A percentile compares a stretch with the other conserved stretches of the same genome.
These are phyloP conservation scores for Ustilago xerochloae DNA, from an alignment of 1,284 basidiomycete genomes.

Conservation along the genomic window DNA sequence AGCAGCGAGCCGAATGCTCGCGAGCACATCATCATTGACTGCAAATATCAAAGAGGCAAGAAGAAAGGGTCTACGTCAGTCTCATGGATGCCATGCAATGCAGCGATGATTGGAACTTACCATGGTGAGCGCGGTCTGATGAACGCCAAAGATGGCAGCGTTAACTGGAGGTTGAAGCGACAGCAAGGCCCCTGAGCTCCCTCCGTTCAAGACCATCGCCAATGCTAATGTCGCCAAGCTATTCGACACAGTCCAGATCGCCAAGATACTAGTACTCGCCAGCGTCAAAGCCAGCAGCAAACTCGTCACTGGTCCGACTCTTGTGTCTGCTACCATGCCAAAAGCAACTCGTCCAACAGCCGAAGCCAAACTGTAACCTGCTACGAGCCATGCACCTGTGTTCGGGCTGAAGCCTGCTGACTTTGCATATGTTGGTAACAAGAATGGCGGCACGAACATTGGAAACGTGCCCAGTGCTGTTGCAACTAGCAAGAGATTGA, in stretches of 20 bases:
- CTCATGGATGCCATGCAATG: too few species aligned
- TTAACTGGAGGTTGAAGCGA: constrained; percentile 52
- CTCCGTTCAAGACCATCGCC: constrained; percentile 53
- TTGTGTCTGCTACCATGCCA: constrained; percentile 47
- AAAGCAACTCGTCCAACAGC: constrained; percentile 46
- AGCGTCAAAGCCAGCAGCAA: constrained; percentile 39
- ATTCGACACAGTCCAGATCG: constrained; percentile 48
- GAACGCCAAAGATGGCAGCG: constrained; percentile 48
- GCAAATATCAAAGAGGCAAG: not conserved
- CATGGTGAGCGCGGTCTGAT: constrained; percentile 43
- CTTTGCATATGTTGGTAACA: constrained; percentile 67
- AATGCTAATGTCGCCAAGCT: constrained; percentile 32
- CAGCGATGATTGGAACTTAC: constrained; percentile 6
- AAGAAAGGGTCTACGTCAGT: not conserved
- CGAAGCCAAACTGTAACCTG: constrained; percentile 52
- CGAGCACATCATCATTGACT: constrained; percentile 48
- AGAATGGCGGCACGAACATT: constrained; percentile 68
- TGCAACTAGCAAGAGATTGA: constrained; percentile 61
- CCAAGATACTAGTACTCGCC: constrained; percentile 38
- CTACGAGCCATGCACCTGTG: constrained; percentile 60
- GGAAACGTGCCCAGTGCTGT: constrained; percentile 67
- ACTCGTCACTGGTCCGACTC: constrained; percentile 48
- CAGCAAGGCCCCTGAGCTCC: constrained; percentile 45
- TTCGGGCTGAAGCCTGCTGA: constrained; percentile 56
- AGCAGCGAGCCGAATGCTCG: constrained; percentile 47